Conservation (phyloP, 495 filamentous ascomycete genomes). For the Talaromyces nanjingensis region DNA sequence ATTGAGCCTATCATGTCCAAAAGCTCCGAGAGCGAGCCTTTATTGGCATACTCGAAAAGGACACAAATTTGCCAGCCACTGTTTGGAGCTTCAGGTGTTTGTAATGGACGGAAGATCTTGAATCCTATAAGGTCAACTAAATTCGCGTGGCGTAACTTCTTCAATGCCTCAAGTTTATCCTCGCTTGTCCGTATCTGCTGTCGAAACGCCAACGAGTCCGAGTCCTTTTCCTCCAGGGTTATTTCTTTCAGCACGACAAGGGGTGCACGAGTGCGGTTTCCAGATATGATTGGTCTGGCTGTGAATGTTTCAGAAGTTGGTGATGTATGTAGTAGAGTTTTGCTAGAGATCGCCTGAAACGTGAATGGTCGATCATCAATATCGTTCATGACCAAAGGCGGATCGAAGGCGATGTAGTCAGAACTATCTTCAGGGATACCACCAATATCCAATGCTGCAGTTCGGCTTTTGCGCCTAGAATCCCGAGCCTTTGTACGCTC, state of each 20-base stretch:
- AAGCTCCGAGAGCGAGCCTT: conserved; percentile 74
- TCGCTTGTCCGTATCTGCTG: conserved; percentile 54
- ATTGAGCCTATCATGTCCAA: conserved; percentile 71
- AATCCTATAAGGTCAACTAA: conserved; percentile 73
- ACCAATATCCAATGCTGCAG: conserved; percentile 25
- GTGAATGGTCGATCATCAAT: conserved; percentile 44
- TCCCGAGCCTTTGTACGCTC: conserved; percentile 36
- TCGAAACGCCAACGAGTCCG: conserved; percentile 43
- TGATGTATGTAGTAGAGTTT: conserved; percentile 50
- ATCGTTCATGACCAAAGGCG: conserved; percentile 54
- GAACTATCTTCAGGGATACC: conserved; percentile 33
- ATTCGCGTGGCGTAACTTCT: conserved; percentile 68
- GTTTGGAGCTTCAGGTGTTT: conserved; percentile 19
- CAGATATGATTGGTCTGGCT: conserved; percentile 56
- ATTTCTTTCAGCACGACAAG: conserved; percentile 63
- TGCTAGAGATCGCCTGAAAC: conserved; percentile 61
- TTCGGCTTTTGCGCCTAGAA: conserved; percentile 32
- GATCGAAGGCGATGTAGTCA: conserved; percentile 61
- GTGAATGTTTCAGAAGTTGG: conserved; percentile 54
- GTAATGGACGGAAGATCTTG: conserved; percentile 51
- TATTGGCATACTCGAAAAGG: conserved; percentile 70
- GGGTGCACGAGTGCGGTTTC: conserved; percentile 41
- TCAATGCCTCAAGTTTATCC: conserved; percentile 68
- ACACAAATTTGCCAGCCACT: conserved; percentile 70
- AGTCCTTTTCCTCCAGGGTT: conserved; percentile 26